Percentiles rank a stretch among this genome's conserved stretches.
These are phyloP conservation scores for Blumeria graminis DNA, from an alignment of 2,329 filamentous ascomycete species.

Conservation along the genomic window DNA sequence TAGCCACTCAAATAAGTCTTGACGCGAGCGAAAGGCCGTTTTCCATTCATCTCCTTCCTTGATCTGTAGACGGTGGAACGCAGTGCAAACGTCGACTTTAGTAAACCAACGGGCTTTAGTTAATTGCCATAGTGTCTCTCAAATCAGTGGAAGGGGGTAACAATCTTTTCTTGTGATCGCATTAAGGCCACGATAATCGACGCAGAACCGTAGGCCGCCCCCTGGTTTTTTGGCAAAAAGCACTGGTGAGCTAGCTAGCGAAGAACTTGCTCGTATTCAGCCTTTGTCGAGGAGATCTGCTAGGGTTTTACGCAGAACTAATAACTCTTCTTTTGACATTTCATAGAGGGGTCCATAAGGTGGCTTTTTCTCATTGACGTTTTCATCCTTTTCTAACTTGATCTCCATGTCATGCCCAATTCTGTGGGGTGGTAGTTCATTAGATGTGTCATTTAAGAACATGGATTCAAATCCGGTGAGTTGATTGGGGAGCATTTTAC, in stretches of 20 bases:
- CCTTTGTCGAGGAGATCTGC: neutral
- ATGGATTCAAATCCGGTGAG: neutral
- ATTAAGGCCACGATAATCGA: neutral
- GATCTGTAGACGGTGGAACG: neutral
- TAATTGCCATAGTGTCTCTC: neutral
- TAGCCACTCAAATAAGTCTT: neutral
- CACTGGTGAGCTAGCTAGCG: neutral
- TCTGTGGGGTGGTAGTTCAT: neutral
- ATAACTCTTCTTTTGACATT: neutral
- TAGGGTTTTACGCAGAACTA: neutral
- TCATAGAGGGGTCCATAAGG: neutral
- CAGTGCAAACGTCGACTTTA: neutral
- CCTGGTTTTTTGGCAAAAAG: neutral
- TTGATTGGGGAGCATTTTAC: neutral
- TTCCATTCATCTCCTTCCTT: slow-evolving; percentile 2
- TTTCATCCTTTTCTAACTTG: neutral
- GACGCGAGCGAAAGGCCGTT: neutral
- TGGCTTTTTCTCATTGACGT: neutral
- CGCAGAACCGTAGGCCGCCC: neutral
- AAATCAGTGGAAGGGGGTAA: neutral
- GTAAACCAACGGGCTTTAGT: neutral
- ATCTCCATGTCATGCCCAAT: neutral
- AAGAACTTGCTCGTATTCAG: neutral
- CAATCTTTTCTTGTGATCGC: neutral
- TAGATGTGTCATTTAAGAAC: neutral